Evolutionary conservation across 2,329 filamentous ascomycete genomes (phyloP), one percentile per base, ranked within the genome.

Genomic region (Hymenoscyphus albidus): DNA sequence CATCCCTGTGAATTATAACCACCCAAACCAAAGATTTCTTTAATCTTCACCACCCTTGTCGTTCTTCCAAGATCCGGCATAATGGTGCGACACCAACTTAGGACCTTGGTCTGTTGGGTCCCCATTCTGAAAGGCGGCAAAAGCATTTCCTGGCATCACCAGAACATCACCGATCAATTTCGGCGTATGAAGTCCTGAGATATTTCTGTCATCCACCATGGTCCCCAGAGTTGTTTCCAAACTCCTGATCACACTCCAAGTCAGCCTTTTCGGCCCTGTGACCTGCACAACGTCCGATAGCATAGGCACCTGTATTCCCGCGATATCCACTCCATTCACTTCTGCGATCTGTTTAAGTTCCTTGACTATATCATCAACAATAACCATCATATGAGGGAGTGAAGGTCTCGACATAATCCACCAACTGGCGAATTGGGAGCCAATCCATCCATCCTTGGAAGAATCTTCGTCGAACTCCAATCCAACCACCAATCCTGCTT

Each of bases 401-500:
- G 67, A 44, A 1, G 71, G 71, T 60, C 69, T 70, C 1, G 73
- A 68, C 69, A 77, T 70, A 22, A 76, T 74, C 13, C 70, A 74
- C 74, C 74, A 76, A 59, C 62, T 72, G 2, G 71, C 69, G 63
- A 77, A 76, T 62, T 75, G 70, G 32, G 16, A 60, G 22, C 27
- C 35, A 58, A 59, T 64, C n/a, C n/a, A 48, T 42, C 61, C 62
- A n/a, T 44, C 1, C 3, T 55, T 39, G 18, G 70, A 70, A 16
- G 9, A 7, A 2, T 58, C 42, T 5, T 39, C 27, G 62, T 80
- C 77, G 40, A 77, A 76, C 58, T 79, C 78, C 62, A 77, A 71
- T 1, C 78, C 78, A 5, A 80, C 73, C 1, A 80, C 74, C 2
- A 79, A 63, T 10, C 70, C 68, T 1, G 76, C 70, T 2, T 58